Evolutionary conservation across 2,329 filamentous ascomycete species (phyloP).

Genomic region (Aspergillus pseudotamarii): DNA sequence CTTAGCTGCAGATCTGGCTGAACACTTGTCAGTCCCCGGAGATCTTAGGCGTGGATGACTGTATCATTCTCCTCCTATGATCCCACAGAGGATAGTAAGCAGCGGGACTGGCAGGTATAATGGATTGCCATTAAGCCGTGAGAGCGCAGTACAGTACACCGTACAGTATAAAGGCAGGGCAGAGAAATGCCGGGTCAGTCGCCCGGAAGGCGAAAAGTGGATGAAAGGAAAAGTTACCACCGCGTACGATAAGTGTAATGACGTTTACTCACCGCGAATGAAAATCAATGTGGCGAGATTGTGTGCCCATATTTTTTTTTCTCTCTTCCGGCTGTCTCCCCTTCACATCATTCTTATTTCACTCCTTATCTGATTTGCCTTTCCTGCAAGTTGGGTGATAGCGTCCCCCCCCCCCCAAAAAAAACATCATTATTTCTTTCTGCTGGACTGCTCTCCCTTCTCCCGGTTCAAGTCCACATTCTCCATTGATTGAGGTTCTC

Average conservation of each 20-base stretch:
- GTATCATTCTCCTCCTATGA: conserved; percentile 5
- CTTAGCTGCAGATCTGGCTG: conserved; percentile 21
- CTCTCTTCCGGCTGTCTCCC: neutral
- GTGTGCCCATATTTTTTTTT: conserved; percentile 6
- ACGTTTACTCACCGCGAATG: conserved; percentile 14
- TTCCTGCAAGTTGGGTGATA: neutral
- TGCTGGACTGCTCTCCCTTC: too few species aligned
- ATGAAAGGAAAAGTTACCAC: conserved; percentile 19
- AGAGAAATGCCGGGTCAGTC: neutral
- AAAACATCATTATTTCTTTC: neutral
- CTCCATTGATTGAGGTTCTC: neutral
- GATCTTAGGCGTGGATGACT: neutral
- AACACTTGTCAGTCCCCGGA: conserved; percentile 15
- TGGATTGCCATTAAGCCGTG: neutral
- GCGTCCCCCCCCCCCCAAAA: too few species aligned
- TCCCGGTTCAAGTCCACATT: neutral
- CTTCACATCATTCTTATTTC: neutral
- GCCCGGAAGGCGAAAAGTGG: neutral
- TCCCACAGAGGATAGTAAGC: conserved; percentile 8
- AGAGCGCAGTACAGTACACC: neutral
- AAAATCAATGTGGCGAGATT: conserved; percentile 10
- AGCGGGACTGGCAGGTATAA: neutral
- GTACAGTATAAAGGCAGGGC: neutral
- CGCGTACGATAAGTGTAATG: conserved; percentile 15
- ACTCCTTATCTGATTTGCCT: neutral